Conservation (phyloP, 2,329 filamentous ascomycete genomes). For the Pestalotiopsis sp. region DNA sequence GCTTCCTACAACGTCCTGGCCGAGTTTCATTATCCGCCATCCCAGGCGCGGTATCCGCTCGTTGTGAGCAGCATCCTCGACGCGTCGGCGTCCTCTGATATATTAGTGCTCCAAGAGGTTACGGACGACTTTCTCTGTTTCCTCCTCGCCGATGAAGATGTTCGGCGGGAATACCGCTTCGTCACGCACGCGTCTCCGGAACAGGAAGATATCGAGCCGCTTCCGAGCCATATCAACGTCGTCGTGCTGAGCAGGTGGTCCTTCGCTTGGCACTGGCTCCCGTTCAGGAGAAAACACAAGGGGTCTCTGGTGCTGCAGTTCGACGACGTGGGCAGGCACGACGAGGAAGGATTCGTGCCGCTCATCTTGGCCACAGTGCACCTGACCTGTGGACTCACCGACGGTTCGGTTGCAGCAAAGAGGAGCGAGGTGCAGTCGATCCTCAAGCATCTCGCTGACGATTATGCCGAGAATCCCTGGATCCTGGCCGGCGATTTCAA, state of each 20-base stretch:
- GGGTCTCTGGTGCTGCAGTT: slow-evolving; percentile 53
- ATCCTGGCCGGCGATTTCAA: slow-evolving; percentile 69
- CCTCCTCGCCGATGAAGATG: slow-evolving; percentile 48
- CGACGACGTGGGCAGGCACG: slow-evolving; percentile 28
- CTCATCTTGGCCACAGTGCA: slow-evolving; percentile 61
- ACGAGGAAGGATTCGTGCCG: slow-evolving; percentile 33
- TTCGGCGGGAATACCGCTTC: slow-evolving; percentile 56
- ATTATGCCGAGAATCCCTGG: slow-evolving; percentile 49
- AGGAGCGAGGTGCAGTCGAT: slow-evolving; percentile 57
- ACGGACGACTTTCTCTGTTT: slow-evolving; percentile 64
- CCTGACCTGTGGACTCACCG: slow-evolving; percentile 62
- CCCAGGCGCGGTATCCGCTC: slow-evolving; percentile 41
- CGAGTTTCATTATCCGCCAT: slow-evolving; percentile 51
- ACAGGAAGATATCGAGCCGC: slow-evolving; percentile 52
- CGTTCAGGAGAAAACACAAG: slow-evolving; percentile 59
- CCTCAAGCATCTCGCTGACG: slow-evolving; percentile 43
- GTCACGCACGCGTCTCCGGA: slow-evolving; percentile 59
- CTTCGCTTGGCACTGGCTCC: slow-evolving; percentile 59
- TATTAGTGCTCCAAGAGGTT: slow-evolving; percentile 63
- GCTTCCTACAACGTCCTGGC: slow-evolving; percentile 57
- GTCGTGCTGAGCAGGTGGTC: slow-evolving; percentile 59
- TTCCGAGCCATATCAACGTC: slow-evolving; percentile 63
- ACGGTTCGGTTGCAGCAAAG: slow-evolving; percentile 60
- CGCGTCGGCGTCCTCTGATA: slow-evolving; percentile 43
- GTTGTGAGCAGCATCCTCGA: slow-evolving; percentile 48